phyloP scores from a whole-genome alignment of 805 yeast species.

The Zygosaccharomyces pseudorouxii region DNA sequence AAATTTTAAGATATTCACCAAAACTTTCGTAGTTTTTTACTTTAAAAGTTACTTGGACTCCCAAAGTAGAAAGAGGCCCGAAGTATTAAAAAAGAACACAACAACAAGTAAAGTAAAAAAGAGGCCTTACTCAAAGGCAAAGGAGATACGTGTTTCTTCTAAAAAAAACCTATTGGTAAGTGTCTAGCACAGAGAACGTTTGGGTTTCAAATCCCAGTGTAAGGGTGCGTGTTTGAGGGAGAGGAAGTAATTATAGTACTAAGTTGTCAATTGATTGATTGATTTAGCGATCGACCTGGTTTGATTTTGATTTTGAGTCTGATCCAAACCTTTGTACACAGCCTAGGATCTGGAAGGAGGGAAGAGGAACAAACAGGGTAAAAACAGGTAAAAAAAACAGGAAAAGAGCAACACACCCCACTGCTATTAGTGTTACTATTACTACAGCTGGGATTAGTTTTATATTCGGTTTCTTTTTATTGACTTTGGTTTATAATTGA shows the following conservation, averaged over 20 bases:
- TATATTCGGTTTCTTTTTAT: neutral
- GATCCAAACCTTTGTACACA: slow-evolving; percentile 1
- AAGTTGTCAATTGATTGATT: neutral
- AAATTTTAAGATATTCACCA: neutral
- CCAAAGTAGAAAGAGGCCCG: slow-evolving; percentile 3
- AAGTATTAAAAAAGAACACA: neutral
- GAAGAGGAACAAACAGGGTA: neutral
- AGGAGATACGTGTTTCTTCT: slow-evolving; percentile 7
- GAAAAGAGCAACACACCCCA: slow-evolving; percentile 1
- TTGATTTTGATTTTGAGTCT: neutral
- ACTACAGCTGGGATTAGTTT: too few relatives aligned
- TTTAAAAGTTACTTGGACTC: slow-evolving; percentile 1
- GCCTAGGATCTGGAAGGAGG: neutral
- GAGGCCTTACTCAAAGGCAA: neutral
- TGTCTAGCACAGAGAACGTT: neutral
- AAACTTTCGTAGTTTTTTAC: slow-evolving; percentile 8
- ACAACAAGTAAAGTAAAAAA: neutral
- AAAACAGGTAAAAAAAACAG: slow-evolving; percentile 4
- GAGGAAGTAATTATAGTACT: neutral
- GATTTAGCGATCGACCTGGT: neutral
- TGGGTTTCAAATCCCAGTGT: neutral
- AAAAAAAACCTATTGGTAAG: neutral
- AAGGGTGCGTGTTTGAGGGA: neutral
- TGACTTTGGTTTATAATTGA: slow-evolving; percentile 2
- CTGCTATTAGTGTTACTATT: neutral